Conservation (phyloP, 306 rosid species). For the Coriaria nepalensis region DNA sequence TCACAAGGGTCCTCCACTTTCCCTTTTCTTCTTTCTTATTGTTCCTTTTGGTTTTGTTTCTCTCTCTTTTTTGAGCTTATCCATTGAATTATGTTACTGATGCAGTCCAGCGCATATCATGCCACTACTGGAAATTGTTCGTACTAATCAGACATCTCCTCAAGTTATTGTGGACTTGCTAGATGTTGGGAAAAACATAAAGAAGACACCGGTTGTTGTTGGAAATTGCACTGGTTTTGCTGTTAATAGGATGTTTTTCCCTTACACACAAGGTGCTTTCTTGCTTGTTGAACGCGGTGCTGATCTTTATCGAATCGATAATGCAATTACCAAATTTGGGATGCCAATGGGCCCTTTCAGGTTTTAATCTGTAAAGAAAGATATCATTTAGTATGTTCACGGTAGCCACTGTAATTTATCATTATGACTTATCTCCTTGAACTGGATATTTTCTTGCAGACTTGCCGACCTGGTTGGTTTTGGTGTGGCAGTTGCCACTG, state of each 20-base stretch:
- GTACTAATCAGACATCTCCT: conserved; percentile 66
- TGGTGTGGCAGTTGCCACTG: conserved; percentile 74
- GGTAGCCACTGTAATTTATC: background rate
- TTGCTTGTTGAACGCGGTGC: conserved; percentile 78
- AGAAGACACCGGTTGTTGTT: conserved; percentile 89
- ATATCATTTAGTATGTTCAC: background rate
- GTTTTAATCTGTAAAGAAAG: conserved; percentile 21
- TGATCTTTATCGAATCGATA: conserved; percentile 74
- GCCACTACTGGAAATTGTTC: conserved; percentile 95
- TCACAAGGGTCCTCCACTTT: too few species aligned
- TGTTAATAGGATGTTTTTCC: conserved; percentile 87
- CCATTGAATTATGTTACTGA: conserved; percentile 22
- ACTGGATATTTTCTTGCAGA: conserved; percentile 27
- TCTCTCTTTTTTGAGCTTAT: conserved; percentile 4
- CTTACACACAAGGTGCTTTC: conserved; percentile 70
- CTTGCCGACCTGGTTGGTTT: conserved; percentile 86
- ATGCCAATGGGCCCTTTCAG: conserved; percentile 99
- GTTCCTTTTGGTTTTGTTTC: background rate
- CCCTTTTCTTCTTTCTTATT: too few species aligned
- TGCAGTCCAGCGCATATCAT: conserved; percentile 91
- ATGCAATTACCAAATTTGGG: conserved; percentile 49
- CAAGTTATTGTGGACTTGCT: conserved; percentile 80
- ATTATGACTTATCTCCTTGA: conserved; percentile 6
- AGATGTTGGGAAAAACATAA: conserved; percentile 69
- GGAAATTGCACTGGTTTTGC: conserved; percentile 99